phyloP scores from a whole-genome alignment of 176 grass and related monocot species.

The Thalia dealbata region DNA sequence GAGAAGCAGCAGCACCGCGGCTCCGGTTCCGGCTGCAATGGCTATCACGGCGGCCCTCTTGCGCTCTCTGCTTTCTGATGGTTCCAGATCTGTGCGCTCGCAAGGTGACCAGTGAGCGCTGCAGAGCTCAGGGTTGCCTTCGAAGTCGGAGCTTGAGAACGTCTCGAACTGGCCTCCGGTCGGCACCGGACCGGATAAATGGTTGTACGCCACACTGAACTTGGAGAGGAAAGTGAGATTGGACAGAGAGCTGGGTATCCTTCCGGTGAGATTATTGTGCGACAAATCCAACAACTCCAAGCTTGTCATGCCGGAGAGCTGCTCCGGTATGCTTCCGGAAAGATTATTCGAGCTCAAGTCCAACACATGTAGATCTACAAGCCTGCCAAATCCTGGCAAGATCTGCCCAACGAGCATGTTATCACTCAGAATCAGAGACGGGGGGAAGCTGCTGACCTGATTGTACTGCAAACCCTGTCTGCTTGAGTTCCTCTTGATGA shows the following conservation, averaged over 20 bases:
- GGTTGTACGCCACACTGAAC: background rate
- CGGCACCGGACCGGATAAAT: background rate
- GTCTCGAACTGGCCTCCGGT: constrained; percentile 1
- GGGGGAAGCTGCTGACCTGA: constrained; percentile 1
- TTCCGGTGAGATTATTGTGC: constrained; percentile 3
- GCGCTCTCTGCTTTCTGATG: background rate
- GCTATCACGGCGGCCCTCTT: constrained; percentile 34
- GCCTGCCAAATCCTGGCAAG: background rate
- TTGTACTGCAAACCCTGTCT: background rate
- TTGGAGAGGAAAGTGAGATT: constrained; percentile 5
- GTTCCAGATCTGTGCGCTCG: background rate
- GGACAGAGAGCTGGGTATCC: background rate
- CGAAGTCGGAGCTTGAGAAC: background rate
- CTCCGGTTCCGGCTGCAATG: constrained; percentile 45
- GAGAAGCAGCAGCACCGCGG: constrained; percentile 37
- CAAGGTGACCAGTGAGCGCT: background rate
- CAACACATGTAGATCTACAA: constrained; percentile 1
- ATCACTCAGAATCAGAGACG: constrained; percentile 1
- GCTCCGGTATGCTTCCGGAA: background rate
- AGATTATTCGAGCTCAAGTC: constrained; percentile 7
- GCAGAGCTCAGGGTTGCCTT: constrained; percentile 2
- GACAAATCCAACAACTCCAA: constrained; percentile 6
- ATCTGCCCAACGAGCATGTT: background rate
- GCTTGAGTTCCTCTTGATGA: constrained; percentile 5
- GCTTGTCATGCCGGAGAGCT: constrained; percentile 2